A percentile compares a stretch with the other conserved stretches of the same genome.
Evolutionary conservation across 352 stramenopile genomes (phyloP).

Genomic region (Blastocystis sp.): DNA sequence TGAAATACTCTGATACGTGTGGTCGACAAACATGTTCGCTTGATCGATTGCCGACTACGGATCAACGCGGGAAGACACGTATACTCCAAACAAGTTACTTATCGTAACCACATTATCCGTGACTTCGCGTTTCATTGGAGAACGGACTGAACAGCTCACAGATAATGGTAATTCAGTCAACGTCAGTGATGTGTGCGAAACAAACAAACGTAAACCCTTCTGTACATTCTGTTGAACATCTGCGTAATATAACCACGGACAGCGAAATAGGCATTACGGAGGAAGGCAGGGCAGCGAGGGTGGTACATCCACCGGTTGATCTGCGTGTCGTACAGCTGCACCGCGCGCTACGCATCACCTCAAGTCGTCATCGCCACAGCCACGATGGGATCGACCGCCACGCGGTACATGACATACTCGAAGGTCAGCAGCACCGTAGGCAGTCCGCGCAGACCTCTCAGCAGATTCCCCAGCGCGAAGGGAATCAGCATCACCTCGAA

Average conservation of each 20-base stretch:
- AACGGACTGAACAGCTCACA: neutral
- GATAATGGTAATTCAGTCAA: neutral
- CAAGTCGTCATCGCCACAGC: neutral
- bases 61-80: neutral
- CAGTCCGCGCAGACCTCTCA: conserved; percentile 1
- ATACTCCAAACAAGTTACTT: neutral
- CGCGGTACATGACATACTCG: conserved; percentile 50
- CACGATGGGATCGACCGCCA: neutral
- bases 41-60: conserved; percentile 39
- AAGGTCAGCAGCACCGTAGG: neutral
- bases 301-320: conserved; percentile 41
- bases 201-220: neutral
- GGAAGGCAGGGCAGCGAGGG: conserved; percentile 23
- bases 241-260: neutral
- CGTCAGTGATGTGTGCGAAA: neutral
- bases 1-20: neutral
- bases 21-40: conserved; percentile 41
- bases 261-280: conserved; percentile 10
- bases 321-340: neutral
- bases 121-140: neutral
- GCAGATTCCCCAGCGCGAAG: neutral
- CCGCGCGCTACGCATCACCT: neutral
- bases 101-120: neutral
- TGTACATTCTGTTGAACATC: neutral
- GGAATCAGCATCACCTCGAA: conserved; percentile 38